phyloP scores from a whole-genome alignment of 2,329 filamentous ascomycete species.

The Aspergillus hortae region DNA sequence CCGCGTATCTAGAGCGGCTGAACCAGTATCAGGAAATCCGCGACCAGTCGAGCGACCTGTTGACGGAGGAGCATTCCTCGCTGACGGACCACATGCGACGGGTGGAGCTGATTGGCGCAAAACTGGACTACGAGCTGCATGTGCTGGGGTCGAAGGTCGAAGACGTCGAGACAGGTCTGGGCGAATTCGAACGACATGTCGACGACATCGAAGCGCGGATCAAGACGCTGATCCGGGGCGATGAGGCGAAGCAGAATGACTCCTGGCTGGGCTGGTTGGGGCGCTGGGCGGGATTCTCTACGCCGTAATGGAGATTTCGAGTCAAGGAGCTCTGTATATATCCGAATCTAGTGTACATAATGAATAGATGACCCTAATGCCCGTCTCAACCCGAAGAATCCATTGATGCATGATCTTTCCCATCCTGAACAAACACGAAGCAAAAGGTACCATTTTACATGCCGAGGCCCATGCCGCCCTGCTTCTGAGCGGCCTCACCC shows the following conservation, averaged over 20 bases:
- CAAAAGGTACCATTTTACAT: conserved; percentile 30
- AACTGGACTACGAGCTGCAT: conserved; percentile 88
- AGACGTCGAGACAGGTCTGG: conserved; percentile 80
- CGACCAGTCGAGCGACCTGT: conserved; percentile 63
- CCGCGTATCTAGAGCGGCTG: conserved; percentile 66
- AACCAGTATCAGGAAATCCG: conserved; percentile 67
- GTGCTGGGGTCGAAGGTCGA: conserved; percentile 74
- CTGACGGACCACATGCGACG: conserved; percentile 72
- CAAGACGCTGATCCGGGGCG: conserved; percentile 58
- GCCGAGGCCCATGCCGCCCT: conserved; percentile 54
- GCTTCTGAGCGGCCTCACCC: conserved; percentile 69
- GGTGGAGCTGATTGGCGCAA: conserved; percentile 74
- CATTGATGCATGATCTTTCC: neutral
- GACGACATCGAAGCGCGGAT: conserved; percentile 65
- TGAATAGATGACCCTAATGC: neutral
- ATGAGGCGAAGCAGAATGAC: conserved; percentile 60
- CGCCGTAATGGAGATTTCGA: conserved; percentile 8
- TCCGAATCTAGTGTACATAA: conserved; percentile 1
- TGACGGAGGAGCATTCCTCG: conserved; percentile 65
- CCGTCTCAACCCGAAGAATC: neutral
- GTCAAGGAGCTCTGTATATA: neutral
- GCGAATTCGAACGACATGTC: conserved; percentile 75
- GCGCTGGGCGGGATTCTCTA: conserved; percentile 23
- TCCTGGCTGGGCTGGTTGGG: conserved; percentile 59
- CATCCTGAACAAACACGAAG: neutral